phyloP scores from a whole-genome alignment of 2,329 filamentous ascomycete genomes.

The Cercospora beticola region DNA sequence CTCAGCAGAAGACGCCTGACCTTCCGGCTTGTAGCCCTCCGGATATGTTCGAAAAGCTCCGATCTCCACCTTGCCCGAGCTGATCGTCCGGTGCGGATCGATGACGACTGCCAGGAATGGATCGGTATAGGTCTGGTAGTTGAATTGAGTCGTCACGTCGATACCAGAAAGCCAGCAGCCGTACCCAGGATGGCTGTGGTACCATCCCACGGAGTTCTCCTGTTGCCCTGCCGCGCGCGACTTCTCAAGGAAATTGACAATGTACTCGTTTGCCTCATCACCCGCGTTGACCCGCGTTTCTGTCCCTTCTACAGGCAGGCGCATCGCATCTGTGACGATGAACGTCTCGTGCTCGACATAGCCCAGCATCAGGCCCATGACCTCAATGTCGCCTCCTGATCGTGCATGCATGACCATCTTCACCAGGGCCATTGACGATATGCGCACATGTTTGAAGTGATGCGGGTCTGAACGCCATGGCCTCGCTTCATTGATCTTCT shows the following conservation, averaged over 20 bases:
- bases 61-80: conserved; percentile 92
- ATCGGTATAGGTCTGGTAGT: conserved; percentile 82
- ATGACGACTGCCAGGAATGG: conserved; percentile 96
- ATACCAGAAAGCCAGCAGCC: conserved; percentile 98
- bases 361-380: conserved; percentile 98
- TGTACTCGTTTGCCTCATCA: conserved; percentile 94
- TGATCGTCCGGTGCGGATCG: conserved; percentile 93
- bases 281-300: conserved; percentile 97
- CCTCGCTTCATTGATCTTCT: conserved; percentile 60
- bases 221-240: conserved; percentile 73
- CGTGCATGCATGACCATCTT: conserved; percentile 99
- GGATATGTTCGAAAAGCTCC: conserved; percentile 94
- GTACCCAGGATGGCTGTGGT: conserved; percentile 95
- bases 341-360: conserved; percentile 84
- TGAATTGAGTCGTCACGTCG: conserved; percentile 83
- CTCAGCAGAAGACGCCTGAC: conserved; percentile 46
- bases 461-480: conserved; percentile 79
- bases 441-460: conserved; percentile 90
- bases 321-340: conserved; percentile 90
- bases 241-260: conserved; percentile 77
- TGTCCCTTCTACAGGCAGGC: conserved; percentile 94
- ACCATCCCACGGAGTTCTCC: conserved; percentile 97
- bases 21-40: conserved; percentile 62
- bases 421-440: conserved; percentile 87
- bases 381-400: conserved; percentile 85